Conservation (phyloP, 495 filamentous ascomycete species). For the Aspergillus haitiensis region DNA sequence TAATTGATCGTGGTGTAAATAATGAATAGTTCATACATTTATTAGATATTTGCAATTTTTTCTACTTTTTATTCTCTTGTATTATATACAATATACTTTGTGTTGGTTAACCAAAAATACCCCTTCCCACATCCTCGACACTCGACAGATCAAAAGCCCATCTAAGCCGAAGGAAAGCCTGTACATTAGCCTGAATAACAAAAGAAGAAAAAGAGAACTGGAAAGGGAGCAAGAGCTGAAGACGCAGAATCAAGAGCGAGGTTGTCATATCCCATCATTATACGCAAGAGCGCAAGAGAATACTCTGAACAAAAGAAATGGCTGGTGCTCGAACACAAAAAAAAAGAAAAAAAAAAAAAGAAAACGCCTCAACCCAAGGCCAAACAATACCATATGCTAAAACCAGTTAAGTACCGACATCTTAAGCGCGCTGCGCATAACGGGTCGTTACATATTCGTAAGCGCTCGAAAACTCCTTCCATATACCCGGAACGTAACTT, state of each 20-base stretch:
- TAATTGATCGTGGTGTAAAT: too few species aligned
- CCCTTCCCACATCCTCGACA: background rate
- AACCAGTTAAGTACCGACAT: slow-evolving; percentile 32
- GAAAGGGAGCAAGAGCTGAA: background rate
- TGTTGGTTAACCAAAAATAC: background rate
- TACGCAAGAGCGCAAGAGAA: slow-evolving; percentile 25
- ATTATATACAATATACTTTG: slow-evolving; percentile 7
- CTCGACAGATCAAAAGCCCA: background rate
- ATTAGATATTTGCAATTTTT: background rate
- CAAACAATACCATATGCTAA: slow-evolving; percentile 22
- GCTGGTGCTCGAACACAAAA: slow-evolving; percentile 23
- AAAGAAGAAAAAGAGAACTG: background rate
- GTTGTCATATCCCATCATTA: slow-evolving; percentile 46
- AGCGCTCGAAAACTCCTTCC: slow-evolving; percentile 45
- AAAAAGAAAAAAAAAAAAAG: slow-evolving; percentile 23
- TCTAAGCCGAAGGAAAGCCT: slow-evolving; percentile 4
- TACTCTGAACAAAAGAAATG: slow-evolving; percentile 25
- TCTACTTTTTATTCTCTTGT: background rate
- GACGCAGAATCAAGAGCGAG: slow-evolving; percentile 1
- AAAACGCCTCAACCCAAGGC: slow-evolving; percentile 2
- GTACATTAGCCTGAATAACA: slow-evolving; percentile 14
- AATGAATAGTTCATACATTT: too few species aligned
- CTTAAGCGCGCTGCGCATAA: slow-evolving; percentile 44
- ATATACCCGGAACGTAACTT: slow-evolving; percentile 58
- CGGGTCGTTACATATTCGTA: slow-evolving; percentile 48